Percentiles rank a stretch among this genome's conserved stretches.
Evolutionary conservation across 768 basidiomycete species (phyloP).

Genomic region (Leccinum uliginosum): DNA sequence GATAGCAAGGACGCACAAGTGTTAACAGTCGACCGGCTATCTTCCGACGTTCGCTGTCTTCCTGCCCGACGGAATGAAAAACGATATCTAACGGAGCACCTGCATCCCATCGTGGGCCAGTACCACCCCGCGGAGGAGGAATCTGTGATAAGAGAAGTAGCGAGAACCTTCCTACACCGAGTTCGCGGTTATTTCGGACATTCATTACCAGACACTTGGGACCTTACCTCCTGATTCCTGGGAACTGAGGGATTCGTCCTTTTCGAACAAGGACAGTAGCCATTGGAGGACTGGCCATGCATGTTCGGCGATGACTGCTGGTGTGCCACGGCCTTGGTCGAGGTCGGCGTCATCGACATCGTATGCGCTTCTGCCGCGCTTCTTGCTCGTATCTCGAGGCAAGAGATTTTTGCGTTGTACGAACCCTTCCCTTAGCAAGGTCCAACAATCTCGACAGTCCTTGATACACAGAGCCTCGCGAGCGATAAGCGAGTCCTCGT

Average conservation of each 20-base stretch:
- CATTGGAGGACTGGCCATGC: conserved; percentile 74
- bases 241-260: conserved; percentile 46
- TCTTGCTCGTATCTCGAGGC: conserved; percentile 24
- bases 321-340: conserved; percentile 14
- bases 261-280: conserved; percentile 64
- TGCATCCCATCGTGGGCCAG: conserved; percentile 52
- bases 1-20: conserved; percentile 21
- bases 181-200: conserved; percentile 7
- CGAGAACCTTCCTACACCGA: conserved; percentile 39
- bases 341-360: conserved; percentile 26
- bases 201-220: conserved; percentile 1
- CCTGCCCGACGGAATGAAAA: conserved; percentile 35
- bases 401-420: conserved; percentile 33
- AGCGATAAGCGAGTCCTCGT: conserved; percentile 55
- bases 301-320: conserved; percentile 46
- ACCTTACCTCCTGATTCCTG: conserved; percentile 26
- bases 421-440: conserved; percentile 53
- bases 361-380: conserved; percentile 27
- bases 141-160: conserved; percentile 56
- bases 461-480: conserved; percentile 50
- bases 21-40: conserved; percentile 35
- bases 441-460: conserved; percentile 57
- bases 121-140: conserved; percentile 46
- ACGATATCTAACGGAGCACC: conserved; percentile 47
- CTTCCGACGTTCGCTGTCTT: conserved; percentile 25